phyloP scores from a whole-genome alignment of 2,329 filamentous ascomycete species.

The Lasiodiplodia theobromae region DNA sequence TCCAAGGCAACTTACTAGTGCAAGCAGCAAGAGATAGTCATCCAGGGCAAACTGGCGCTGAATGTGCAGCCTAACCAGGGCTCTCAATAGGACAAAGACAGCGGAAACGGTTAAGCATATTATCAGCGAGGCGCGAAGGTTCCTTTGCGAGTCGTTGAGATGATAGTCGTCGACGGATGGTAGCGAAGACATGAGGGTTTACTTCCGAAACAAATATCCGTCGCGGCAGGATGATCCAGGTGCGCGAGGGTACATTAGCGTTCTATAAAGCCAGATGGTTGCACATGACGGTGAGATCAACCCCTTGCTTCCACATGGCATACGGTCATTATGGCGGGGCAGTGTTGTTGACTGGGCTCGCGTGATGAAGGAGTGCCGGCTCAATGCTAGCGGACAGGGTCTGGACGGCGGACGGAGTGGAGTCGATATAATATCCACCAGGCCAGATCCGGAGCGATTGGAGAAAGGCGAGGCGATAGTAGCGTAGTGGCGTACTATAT shows the following conservation, averaged over 20 bases:
- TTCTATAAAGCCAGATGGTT: slow-evolving; percentile 1
- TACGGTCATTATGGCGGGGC: neutral
- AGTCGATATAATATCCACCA: neutral
- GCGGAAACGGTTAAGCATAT: slow-evolving; percentile 7
- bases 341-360: neutral
- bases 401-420: too few relatives aligned
- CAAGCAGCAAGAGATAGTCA: slow-evolving; percentile 18
- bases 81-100: slow-evolving; percentile 5
- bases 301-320: slow-evolving; percentile 1
- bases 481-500: neutral
- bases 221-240: neutral
- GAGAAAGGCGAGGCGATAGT: neutral
- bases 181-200: neutral
- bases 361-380: neutral
- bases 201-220: neutral
- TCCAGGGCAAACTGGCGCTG: slow-evolving; percentile 15
- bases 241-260: neutral
- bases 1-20: slow-evolving; percentile 2
- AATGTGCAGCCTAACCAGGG: neutral
- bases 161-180: neutral
- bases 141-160: neutral
- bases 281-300: neutral
- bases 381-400: neutral
- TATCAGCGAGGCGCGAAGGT: neutral
- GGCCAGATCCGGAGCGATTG: neutral